Base-by-base conservation (phyloP, 257 asterid species). In the Rehmannia glutinosa region DNA sequence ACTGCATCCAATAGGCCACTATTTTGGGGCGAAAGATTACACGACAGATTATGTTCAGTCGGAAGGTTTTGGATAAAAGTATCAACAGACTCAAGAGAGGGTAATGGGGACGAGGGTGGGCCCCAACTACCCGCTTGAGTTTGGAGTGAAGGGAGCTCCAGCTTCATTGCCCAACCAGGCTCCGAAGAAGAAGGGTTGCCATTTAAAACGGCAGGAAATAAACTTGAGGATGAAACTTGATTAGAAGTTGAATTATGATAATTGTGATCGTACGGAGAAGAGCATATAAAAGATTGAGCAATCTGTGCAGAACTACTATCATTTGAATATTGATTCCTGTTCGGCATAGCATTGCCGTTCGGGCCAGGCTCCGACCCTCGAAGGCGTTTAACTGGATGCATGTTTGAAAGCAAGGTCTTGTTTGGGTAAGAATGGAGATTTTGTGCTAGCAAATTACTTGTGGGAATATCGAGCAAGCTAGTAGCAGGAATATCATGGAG, bases 111-210 rank as follows among this genome's bases (percentile, higher is more conserved):
- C 45, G 91, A 72, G 58, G 88, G 84, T n/a, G 83, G 76, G 36
- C 80, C 87, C 95, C 95, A 88, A 72, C 75, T 83, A 59, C 74
- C 89, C 45, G 57, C 78, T 65, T 63, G 87, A 74, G 76, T 92
- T 92, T 92, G 98, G 97, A 86, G 76, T 81, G 97, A 92, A 92
- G 97, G 97, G 95, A 92, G 98, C 95, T 89, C 98, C 84, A 65
- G 24, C 86, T 85, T 86, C 92, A 33, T 70, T 21, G 84, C 82
- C 95, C 90, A 79, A 62, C 64, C n/a, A 82, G 89, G 90, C 85
- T 80, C 87, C 3, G 81, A 87, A 82, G 96, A 75, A 77, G 96
- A 80, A 82, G 87, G 65, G 63, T 80, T 83, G 85, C 85, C 86
- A 82, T 89, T 80, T 78, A 81, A 50, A 60, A 55, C 17, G 78